Percentiles rank a stretch among this genome's conserved stretches.
Conservation (phyloP, 805 yeast genomes). For the Starmerella asiatica region DNA sequence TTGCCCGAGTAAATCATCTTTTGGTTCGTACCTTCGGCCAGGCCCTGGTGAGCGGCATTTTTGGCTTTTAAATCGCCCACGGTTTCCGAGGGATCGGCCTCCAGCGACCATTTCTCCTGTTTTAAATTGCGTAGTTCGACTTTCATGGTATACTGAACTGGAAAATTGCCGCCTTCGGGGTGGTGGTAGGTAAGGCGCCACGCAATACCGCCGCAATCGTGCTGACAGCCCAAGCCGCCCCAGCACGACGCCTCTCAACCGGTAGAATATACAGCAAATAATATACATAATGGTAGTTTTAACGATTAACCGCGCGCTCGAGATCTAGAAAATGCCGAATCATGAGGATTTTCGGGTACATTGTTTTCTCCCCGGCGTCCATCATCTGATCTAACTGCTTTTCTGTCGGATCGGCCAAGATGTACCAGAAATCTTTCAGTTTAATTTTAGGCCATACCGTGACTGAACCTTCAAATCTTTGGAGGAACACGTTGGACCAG, state of each 20-base stretch:
- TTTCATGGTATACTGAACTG: too few species aligned
- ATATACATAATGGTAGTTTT: background rate
- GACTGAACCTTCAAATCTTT: conserved; percentile 58
- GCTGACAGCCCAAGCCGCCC: too few species aligned
- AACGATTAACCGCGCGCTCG: conserved; percentile 29
- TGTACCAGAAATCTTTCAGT: conserved; percentile 45
- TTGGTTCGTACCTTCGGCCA: conserved; percentile 55
- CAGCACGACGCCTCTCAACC: too few species aligned
- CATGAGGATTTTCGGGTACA: conserved; percentile 54
- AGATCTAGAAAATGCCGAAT: conserved; percentile 49
- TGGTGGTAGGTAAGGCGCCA: too few species aligned
- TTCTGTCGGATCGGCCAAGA: conserved; percentile 55
- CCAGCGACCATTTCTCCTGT: conserved; percentile 73
- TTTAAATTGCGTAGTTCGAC: conserved; percentile 81
- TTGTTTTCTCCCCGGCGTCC: conserved; percentile 46
- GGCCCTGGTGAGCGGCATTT: conserved; percentile 49
- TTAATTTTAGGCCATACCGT: conserved; percentile 62
- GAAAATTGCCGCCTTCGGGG: too few species aligned
- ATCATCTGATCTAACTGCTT: conserved; percentile 44
- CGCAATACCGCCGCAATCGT: too few species aligned
- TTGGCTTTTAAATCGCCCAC: conserved; percentile 61
- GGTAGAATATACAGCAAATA: background rate
- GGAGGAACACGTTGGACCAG: conserved; percentile 68
- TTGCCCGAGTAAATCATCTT: conserved; percentile 89
- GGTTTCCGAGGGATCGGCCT: conserved; percentile 53